Conservation (phyloP, 331 rosid genomes). For the Stylosanthes scabra region DNA sequence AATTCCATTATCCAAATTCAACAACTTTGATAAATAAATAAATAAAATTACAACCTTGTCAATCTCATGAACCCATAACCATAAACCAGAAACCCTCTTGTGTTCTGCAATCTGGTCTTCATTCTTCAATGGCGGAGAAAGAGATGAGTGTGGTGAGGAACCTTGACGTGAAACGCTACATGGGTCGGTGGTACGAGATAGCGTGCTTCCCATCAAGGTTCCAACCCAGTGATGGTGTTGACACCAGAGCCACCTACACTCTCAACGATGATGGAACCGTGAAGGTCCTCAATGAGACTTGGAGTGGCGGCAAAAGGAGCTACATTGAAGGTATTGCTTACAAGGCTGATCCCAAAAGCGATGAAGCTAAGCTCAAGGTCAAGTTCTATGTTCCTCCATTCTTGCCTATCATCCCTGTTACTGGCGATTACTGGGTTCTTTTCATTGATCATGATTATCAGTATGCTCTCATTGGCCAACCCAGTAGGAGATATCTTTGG, state of each 20-base stretch:
- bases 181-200: slow-evolving; percentile 98
- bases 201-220: slow-evolving; percentile 81
- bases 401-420: slow-evolving; percentile 75
- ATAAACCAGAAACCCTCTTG: neutral
- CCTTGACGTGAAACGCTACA: slow-evolving; percentile 72
- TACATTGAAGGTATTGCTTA: slow-evolving; percentile 74
- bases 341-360: slow-evolving; percentile 70
- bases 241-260: slow-evolving; percentile 95
- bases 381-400: slow-evolving; percentile 85
- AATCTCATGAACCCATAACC: neutral
- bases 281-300: slow-evolving; percentile 85
- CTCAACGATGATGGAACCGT: slow-evolving; percentile 77
- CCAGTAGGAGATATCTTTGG: slow-evolving; percentile 83
- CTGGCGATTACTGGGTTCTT: slow-evolving; percentile 93
- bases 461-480: slow-evolving; percentile 81
- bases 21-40: neutral
- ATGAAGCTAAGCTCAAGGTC: slow-evolving; percentile 92
- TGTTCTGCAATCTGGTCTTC: neutral
- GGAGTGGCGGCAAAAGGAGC: slow-evolving; percentile 65
- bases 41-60: slow-evolving; percentile 36
- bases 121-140: slow-evolving; percentile 52
- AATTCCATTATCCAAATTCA: neutral
- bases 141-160: slow-evolving; percentile 67
- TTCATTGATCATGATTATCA: slow-evolving; percentile 73
- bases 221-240: slow-evolving; percentile 72